These are phyloP conservation scores for Claviceps spartinae DNA, from an alignment of 2,329 filamentous ascomycete species.

Conservation along the genomic window DNA sequence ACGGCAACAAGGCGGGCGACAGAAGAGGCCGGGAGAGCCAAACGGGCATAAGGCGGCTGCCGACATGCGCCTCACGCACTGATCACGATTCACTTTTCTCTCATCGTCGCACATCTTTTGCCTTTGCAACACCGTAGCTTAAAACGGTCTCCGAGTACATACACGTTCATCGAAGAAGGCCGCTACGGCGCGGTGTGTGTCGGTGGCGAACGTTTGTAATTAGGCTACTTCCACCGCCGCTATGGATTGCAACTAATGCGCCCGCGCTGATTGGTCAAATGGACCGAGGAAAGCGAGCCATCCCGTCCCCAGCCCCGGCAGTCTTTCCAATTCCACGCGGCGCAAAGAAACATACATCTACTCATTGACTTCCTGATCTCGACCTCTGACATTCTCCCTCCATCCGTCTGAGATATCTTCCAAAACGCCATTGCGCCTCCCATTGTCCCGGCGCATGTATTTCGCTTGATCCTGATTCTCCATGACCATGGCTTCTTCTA, in stretches of 20 bases:
- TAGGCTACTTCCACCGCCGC: constrained; percentile 5
- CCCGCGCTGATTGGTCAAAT: constrained; percentile 19
- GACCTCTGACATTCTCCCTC: neutral
- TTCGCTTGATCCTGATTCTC: constrained; percentile 15
- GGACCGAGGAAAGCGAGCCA: constrained; percentile 17
- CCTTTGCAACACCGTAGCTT: neutral
- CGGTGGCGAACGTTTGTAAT: neutral
- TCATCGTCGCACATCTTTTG: too few species aligned
- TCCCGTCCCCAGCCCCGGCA: neutral
- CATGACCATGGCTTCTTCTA: constrained; percentile 45
- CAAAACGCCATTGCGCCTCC: constrained; percentile 1
- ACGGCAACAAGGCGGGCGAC: too few species aligned
- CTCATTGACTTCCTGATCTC: neutral
- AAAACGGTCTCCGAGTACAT: neutral
- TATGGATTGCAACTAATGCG: constrained; percentile 6
- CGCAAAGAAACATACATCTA: constrained; percentile 4
- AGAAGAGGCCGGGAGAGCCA: too few species aligned
- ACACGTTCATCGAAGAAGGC: too few species aligned
- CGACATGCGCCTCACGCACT: too few species aligned
- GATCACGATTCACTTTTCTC: too few species aligned
- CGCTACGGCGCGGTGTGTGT: neutral
- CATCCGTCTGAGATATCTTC: neutral
- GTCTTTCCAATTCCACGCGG: constrained; percentile 1
- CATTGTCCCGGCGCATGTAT: constrained; percentile 17
- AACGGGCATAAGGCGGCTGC: too few species aligned